Percentiles rank a stretch among this genome's conserved stretches.
Conservation (phyloP, 192 early-diverging fungal genomes). For the Coemansia sp. region DNA sequence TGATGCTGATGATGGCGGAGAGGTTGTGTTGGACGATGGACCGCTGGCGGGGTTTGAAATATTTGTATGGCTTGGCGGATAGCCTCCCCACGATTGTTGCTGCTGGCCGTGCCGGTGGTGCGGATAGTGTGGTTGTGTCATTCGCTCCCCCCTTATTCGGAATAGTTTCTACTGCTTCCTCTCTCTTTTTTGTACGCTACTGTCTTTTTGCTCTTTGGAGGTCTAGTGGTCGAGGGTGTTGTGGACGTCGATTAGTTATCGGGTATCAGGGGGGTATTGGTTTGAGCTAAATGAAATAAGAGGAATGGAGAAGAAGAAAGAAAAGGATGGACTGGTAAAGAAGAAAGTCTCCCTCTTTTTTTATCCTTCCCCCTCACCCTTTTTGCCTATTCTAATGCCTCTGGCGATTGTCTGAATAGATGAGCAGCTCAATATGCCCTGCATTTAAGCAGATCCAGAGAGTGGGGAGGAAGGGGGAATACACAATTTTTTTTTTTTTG, state of each 20-base stretch:
- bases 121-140: not conserved
- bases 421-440: not conserved
- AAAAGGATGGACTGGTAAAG: not conserved
- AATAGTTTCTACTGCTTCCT: not conserved
- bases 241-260: not conserved
- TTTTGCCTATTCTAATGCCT: not conserved
- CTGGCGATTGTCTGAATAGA: not conserved
- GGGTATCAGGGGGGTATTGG: not conserved
- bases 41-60: constrained; percentile 2
- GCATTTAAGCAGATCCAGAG: constrained; percentile 6
- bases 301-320: not conserved
- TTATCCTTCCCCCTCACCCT: not conserved
- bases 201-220: not conserved
- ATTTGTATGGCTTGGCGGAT: not conserved
- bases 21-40: constrained; percentile 5
- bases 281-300: not conserved
- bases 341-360: not conserved
- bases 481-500: not conserved
- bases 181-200: not conserved
- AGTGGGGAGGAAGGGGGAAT: not conserved
- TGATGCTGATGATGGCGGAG: constrained; percentile 14
- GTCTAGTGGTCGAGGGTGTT: not conserved
- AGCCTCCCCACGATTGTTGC: constrained; percentile 8
- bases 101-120: not conserved
- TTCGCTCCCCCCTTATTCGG: not conserved